Conservation (phyloP, 176 grass and related monocot species). For the Leersia perrieri region DNA sequence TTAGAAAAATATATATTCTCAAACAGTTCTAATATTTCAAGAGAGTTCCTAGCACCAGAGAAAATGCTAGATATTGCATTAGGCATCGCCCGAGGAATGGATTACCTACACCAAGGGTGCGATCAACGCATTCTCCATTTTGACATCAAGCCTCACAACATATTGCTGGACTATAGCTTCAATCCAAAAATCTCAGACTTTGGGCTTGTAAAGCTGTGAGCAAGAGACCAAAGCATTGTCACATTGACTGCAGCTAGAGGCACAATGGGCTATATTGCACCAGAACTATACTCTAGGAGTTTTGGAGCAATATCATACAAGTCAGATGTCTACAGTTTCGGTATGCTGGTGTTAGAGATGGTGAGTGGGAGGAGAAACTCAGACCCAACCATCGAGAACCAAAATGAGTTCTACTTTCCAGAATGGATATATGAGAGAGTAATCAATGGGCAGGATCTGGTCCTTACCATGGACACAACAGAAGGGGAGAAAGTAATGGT, state of each 20-base stretch:
- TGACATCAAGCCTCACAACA: conserved; percentile 62
- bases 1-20: conserved; percentile 49
- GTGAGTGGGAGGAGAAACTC: too few species aligned
- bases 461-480: too few species aligned
- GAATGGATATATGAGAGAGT: too few species aligned
- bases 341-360: too few species aligned
- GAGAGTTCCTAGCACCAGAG: conserved; percentile 3
- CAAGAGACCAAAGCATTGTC: too few species aligned
- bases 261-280: too few species aligned
- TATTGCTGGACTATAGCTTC: conserved; percentile 45
- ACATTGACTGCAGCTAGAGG: too few species aligned
- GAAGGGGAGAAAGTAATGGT: too few species aligned
- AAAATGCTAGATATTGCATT: conserved; percentile 38
- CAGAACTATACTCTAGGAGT: conserved; percentile 23
- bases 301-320: conserved; percentile 30
- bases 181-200: conserved; percentile 64
- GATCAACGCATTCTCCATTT: conserved; percentile 57
- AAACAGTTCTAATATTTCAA: neutral
- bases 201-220: conserved; percentile 53
- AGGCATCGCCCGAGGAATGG: conserved; percentile 47
- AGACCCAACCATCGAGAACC: too few species aligned
- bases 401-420: too few species aligned
- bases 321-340: too few species aligned
- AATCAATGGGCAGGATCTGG: too few species aligned
- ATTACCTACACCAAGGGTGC: conserved; percentile 59